A percentile compares a stretch with the other conserved stretches of the same genome.
Evolutionary conservation across 345 rosid genomes (phyloP).

Genomic region (Lagerstroemia speciosa): DNA sequence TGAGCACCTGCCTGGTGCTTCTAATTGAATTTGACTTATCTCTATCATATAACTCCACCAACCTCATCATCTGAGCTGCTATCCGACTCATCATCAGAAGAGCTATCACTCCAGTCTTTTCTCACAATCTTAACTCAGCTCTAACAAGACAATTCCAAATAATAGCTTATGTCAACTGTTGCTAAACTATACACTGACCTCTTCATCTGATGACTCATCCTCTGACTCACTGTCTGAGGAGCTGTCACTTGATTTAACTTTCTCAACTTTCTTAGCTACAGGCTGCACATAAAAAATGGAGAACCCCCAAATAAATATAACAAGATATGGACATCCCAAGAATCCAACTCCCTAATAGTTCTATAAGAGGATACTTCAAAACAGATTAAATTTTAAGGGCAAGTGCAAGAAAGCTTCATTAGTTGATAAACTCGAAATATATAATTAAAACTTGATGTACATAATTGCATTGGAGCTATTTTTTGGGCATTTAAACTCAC

Average conservation of each 20-base stretch:
- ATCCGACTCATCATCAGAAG: neutral
- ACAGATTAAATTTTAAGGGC: neutral
- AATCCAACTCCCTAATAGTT: neutral
- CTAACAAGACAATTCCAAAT: neutral
- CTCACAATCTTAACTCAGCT: neutral
- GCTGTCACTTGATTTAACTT: conserved; percentile 15
- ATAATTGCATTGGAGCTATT: neutral
- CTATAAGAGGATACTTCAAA: neutral
- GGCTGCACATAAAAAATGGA: neutral
- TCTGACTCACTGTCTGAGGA: conserved; percentile 27
- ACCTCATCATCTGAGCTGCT: conserved; percentile 10
- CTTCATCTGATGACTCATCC: conserved; percentile 8
- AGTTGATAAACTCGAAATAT: neutral
- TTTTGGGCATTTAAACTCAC: too few species aligned
- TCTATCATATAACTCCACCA: neutral
- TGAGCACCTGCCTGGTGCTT: neutral
- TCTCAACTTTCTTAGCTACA: conserved; percentile 9
- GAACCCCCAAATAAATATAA: neutral
- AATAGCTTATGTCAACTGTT: neutral
- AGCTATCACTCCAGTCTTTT: neutral
- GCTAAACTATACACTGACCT: neutral
- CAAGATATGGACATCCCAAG: neutral
- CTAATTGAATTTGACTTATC: neutral
- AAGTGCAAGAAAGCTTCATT: neutral
- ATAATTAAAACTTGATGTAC: too few species aligned